Evolutionary conservation across 345 rosid genomes (phyloP), one percentile per base, ranked within the genome.

Genomic region (Triadica sebifera): DNA sequence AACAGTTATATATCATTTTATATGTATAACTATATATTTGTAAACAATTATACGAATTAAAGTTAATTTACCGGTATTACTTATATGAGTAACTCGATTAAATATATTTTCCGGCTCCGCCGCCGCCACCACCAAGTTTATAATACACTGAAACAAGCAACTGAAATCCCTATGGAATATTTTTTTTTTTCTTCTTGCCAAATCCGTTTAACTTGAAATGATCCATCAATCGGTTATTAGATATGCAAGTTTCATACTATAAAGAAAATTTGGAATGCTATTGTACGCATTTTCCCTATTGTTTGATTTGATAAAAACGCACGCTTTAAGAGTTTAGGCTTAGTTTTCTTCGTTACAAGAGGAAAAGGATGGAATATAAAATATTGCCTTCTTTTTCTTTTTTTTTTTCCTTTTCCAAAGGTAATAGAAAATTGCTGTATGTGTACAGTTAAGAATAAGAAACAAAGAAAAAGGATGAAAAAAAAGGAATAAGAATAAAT

Each of bases 101-200:
- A n/a, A n/a, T n/a, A n/a, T n/a, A n/a, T n/a, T n/a, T n/a, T n/a
- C n/a, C n/a, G n/a, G n/a, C n/a, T n/a, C n/a, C n/a, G n/a, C n/a
- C n/a, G n/a, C n/a, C n/a, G n/a, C n/a, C n/a, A n/a, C 4, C 15
- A 11, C 19, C 38, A 3, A 46, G 6, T 19, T 29, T 4, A 4
- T 38, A 38, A 12, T 5, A 8, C 22, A 64, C 5, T 49, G 22
- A 45, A 22, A 43, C 4, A 12, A n/a, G 17, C 70, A 66, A 24
- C 70, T 66, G 70, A 67, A 67, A 67, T 67, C 43, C 71, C 71
- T 15, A 67, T 2, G 71, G 22, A 67, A 24, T 22, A 22, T 46
- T 64, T n/a, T 8, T 29, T 41, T 63, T 41, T 29, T 50, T 25
- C 37, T 61, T 37, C 22, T 47, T 66, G 38, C 38, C 39, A 13